phyloP scores from a whole-genome alignment of 2,329 filamentous ascomycete species.

The Periconia sp. region DNA sequence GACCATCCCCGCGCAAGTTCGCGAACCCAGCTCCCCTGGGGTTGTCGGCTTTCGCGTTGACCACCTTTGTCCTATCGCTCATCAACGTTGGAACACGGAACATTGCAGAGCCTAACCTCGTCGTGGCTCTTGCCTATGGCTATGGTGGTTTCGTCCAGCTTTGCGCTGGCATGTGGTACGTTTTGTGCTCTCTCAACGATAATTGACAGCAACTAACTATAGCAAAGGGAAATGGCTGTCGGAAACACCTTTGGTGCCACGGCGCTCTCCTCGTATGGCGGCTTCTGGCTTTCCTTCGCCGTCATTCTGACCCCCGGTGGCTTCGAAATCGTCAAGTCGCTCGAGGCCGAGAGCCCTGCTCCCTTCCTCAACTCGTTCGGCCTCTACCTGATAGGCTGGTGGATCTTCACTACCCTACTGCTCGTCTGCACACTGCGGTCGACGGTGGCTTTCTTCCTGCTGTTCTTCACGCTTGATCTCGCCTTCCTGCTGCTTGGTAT shows the following conservation, averaged over 20 bases:
- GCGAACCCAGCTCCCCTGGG: constrained; percentile 67
- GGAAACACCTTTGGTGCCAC: constrained; percentile 70
- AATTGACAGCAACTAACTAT: constrained; percentile 10
- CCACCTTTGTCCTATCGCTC: constrained; percentile 65
- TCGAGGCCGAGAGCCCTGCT: constrained; percentile 36
- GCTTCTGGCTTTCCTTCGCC: constrained; percentile 67
- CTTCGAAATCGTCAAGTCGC: constrained; percentile 55
- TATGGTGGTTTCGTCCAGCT: constrained; percentile 60
- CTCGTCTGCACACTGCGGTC: constrained; percentile 63
- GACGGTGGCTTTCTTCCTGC: constrained; percentile 63
- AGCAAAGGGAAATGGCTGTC: constrained; percentile 57
- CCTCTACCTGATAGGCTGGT: constrained; percentile 66
- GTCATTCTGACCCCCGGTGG: constrained; percentile 64
- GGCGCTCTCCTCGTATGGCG: constrained; percentile 65
- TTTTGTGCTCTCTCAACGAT: constrained; percentile 20
- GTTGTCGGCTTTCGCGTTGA: constrained; percentile 68
- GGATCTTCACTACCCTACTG: constrained; percentile 64
- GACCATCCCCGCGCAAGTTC: constrained; percentile 52
- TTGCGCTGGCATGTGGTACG: constrained; percentile 62
- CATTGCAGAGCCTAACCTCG: constrained; percentile 52
- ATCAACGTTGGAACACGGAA: constrained; percentile 55
- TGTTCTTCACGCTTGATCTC: constrained; percentile 65
- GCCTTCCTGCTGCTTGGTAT: constrained; percentile 65
- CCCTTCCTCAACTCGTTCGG: constrained; percentile 61
- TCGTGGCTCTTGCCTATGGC: constrained; percentile 56